Evolutionary conservation across 129 eudicot genomes (phyloP), one percentile per base, ranked within the genome.

Genomic region (Pittosporum tobira): DNA sequence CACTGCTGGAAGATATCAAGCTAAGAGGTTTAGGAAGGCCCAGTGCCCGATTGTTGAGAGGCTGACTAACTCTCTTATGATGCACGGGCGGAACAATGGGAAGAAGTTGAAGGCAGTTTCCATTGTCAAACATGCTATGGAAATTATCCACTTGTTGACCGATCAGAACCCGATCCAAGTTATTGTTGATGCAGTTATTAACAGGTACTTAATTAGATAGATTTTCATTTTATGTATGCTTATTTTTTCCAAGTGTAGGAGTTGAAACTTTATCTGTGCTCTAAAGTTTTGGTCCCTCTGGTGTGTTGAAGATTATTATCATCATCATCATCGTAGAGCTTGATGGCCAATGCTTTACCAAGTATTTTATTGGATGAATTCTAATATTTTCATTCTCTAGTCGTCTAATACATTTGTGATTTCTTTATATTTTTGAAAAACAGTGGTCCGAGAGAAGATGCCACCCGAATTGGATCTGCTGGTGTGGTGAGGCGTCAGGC

Each of bases 41-140:
- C 95, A 76, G 49, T 82, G 91, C 80, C 95, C 95, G 24, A 60
- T 86, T 60, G 91, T 85, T 16, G 95, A 85, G 72, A 79, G 95
- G 64, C 44, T 85, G 68, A 85, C 95, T 64, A 85, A 85, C 77
- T 85, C 94, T 14, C 94, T 85, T 14, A 85, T 85, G 94, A 85
- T 85, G 94, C 94, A 85, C 23, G 94, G 94, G 46, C 60, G 94
- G 18, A 85, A 85, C 86, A 85, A 85, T 42, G 94, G 94, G 50
- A 85, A 85, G 63, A 84, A 84, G 73, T 67, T 84, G 70, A 72
- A 77, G 94, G 94, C 88, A 19, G 94, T 84, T 31, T 77, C 89
- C 62, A 85, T 85, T 22, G 59, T 85, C 24, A 85, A 85, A 75
- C 94, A 85, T 59, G 95, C 95, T 1, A 85, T 85, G 95, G 95